Conservation (phyloP, 352 stramenopile species). For the Peronospora destructor region DNA sequence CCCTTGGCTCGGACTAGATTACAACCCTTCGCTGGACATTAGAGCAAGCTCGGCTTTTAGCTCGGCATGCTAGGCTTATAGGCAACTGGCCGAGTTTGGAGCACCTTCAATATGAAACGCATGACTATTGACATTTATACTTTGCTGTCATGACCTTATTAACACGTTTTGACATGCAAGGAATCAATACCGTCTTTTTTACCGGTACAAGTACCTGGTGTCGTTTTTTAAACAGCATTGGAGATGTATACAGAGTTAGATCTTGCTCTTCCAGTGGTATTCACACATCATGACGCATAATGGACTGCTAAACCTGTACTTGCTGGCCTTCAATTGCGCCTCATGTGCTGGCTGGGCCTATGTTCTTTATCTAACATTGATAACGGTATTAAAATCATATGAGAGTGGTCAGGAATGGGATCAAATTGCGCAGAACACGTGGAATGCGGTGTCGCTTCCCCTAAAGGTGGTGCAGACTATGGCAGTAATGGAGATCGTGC, state of each 20-base stretch:
- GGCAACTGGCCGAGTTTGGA: neutral
- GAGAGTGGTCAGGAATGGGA: constrained; percentile 48
- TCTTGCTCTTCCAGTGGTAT: constrained; percentile 13
- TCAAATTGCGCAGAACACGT: constrained; percentile 41
- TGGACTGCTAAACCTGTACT: constrained; percentile 58
- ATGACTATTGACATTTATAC: constrained; percentile 21
- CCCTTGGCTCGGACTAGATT: constrained; percentile 63
- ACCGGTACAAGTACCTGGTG: neutral
- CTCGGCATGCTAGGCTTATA: constrained; percentile 12
- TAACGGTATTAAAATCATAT: constrained; percentile 36
- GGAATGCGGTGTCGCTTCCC: constrained; percentile 46
- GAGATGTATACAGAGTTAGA: constrained; percentile 12
- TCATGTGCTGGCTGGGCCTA: constrained; percentile 67
- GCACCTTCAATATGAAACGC: constrained; percentile 13
- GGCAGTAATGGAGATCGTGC: constrained; percentile 93
- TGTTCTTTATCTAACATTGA: constrained; percentile 59
- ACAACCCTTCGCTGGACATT: constrained; percentile 3
- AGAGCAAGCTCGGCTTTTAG: constrained; percentile 11
- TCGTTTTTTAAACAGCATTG: neutral
- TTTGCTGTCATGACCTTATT: constrained; percentile 6
- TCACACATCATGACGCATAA: constrained; percentile 49
- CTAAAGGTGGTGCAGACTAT: constrained; percentile 90
- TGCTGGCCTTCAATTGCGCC: constrained; percentile 66
- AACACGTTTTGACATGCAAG: neutral
- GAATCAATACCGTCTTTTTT: neutral